Conservation (phyloP, 352 stramenopile genomes). For the Pythium phragmiticola region DNA sequence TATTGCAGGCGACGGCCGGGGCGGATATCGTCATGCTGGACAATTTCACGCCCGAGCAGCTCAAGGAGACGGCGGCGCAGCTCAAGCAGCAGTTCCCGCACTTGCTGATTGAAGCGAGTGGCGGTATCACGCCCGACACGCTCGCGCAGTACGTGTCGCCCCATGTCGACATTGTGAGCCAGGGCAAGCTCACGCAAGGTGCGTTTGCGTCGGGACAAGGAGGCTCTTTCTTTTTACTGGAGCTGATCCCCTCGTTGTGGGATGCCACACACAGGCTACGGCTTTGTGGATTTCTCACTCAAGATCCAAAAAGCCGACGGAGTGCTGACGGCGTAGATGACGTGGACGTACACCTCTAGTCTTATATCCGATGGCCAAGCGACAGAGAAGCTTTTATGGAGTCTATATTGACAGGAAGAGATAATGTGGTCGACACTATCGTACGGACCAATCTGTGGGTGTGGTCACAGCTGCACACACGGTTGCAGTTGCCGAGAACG, state of each 20-base stretch:
- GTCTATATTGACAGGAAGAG: not conserved
- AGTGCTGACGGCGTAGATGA: constrained; percentile 37
- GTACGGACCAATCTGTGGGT: not conserved
- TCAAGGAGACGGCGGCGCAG: constrained; percentile 89
- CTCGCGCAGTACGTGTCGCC: constrained; percentile 92
- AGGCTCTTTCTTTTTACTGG: not conserved
- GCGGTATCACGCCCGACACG: constrained; percentile 96
- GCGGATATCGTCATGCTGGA: constrained; percentile 98
- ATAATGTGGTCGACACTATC: not conserved
- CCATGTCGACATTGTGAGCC: constrained; percentile 96
- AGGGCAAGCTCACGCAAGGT: constrained; percentile 97
- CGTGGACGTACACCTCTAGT: not conserved
- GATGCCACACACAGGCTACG: constrained; percentile 61
- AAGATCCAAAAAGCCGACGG: constrained; percentile 93
- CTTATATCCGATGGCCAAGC: not conserved
- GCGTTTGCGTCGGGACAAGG: not conserved
- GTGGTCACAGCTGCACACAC: not conserved
- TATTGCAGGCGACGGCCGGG: constrained; percentile 48
- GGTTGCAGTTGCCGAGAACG: not conserved
- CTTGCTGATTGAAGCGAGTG: constrained; percentile 96
- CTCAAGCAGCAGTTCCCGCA: constrained; percentile 96
- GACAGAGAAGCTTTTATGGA: not conserved
- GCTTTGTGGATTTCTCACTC: constrained; percentile 96
- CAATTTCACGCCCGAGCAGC: constrained; percentile 93
- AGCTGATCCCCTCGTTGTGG: not conserved